Conservation (phyloP, 1,139 yeast genomes). For the Yamadazyma spencermartinsiae region DNA sequence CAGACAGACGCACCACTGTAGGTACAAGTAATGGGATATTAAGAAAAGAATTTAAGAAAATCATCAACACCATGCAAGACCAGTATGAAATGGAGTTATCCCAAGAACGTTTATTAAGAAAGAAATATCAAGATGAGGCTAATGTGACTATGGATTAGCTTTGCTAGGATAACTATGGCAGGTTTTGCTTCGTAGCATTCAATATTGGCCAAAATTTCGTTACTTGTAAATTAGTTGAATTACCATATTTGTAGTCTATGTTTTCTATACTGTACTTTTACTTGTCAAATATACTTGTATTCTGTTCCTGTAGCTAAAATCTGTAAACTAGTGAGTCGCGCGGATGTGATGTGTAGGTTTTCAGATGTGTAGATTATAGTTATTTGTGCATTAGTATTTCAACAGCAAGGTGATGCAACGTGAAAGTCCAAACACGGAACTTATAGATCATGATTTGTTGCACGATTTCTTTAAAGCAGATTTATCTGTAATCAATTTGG, state of each 20-base stretch:
- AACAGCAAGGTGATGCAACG: neutral
- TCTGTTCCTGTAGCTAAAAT: too few species aligned
- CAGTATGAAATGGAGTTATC: constrained; percentile 60
- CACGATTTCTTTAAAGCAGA: neutral
- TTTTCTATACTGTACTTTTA: constrained; percentile 1
- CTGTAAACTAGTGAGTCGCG: too few species aligned
- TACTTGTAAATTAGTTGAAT: constrained; percentile 1
- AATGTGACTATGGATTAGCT: constrained; percentile 9
- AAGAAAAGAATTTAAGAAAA: constrained; percentile 69
- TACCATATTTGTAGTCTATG: neutral
- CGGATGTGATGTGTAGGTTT: too few species aligned
- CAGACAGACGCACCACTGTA: constrained; percentile 21
- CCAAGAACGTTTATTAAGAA: constrained; percentile 56
- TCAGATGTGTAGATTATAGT: too few species aligned
- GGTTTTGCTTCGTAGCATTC: neutral
- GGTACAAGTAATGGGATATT: constrained; percentile 47
- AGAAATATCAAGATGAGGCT: constrained; percentile 45
- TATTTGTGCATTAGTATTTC: neutral
- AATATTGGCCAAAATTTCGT: too few species aligned
- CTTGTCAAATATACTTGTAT: neutral
- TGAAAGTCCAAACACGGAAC: neutral
- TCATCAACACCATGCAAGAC: constrained; percentile 62
- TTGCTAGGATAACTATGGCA: neutral
- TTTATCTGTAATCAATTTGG: neutral
- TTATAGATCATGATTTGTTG: neutral